phyloP scores from a whole-genome alignment of 495 filamentous ascomycete species.

The Penicillium goetzii region DNA sequence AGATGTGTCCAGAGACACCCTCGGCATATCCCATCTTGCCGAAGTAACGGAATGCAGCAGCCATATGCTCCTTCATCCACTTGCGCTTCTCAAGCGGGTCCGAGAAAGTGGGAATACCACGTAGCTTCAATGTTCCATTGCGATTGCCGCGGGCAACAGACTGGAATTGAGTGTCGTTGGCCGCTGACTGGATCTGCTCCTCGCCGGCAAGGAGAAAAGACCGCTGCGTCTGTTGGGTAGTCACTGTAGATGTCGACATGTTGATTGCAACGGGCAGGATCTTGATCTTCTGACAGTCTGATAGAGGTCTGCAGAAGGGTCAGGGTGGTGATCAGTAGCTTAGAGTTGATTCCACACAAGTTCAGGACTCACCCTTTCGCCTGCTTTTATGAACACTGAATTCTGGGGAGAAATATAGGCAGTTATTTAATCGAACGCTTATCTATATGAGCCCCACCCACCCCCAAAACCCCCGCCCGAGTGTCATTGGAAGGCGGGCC shows the following conservation, averaged over 20 bases:
- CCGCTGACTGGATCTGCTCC: conserved; percentile 30
- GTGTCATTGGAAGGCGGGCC: conserved; percentile 27
- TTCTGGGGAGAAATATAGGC: background rate
- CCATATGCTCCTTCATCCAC: conserved; percentile 73
- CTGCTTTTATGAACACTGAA: background rate
- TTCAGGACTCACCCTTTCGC: background rate
- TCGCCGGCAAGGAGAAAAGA: conserved; percentile 29
- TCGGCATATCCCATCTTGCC: conserved; percentile 71
- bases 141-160: conserved; percentile 45
- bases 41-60: conserved; percentile 73
- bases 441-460: conserved; percentile 21
- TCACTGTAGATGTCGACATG: conserved; percentile 31
- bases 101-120: conserved; percentile 61
- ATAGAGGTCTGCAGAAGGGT: background rate
- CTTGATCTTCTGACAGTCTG: background rate
- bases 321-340: background rate
- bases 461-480: conserved; percentile 16
- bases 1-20: conserved; percentile 69
- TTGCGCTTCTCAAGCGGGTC: conserved; percentile 62
- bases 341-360: background rate
- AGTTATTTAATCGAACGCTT: conserved; percentile 17
- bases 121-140: conserved; percentile 50
- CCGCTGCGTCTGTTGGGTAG: conserved; percentile 20
- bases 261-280: background rate
- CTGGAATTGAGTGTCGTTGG: conserved; percentile 40